These are phyloP conservation scores for Penicillium pulvis DNA, from an alignment of 495 filamentous ascomycete species.

Conservation along the genomic window DNA sequence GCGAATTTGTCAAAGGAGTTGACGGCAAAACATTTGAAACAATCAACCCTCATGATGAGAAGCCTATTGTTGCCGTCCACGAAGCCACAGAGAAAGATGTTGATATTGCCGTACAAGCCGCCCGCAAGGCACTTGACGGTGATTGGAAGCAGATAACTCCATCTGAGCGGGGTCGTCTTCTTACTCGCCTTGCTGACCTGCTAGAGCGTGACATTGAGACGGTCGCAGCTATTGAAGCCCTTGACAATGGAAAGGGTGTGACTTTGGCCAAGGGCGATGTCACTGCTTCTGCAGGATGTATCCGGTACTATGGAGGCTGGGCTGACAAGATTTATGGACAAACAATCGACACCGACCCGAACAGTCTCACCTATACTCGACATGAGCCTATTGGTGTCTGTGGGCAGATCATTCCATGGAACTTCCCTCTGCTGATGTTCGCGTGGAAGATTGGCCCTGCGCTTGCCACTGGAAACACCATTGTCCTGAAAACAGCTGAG, in stretches of 20 bases:
- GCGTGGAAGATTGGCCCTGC: slow-evolving; percentile 15
- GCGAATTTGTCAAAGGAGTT: slow-evolving; percentile 80
- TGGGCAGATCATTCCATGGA: slow-evolving; percentile 94
- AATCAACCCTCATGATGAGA: slow-evolving; percentile 66
- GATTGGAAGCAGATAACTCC: too few relatives aligned
- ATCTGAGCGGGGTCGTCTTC: slow-evolving; percentile 65
- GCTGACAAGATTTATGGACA: too few relatives aligned
- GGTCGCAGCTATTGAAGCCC: slow-evolving; percentile 77
- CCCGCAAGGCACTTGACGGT: slow-evolving; percentile 46
- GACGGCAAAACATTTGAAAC: slow-evolving; percentile 76
- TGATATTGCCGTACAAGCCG: slow-evolving; percentile 79
- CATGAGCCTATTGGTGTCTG: slow-evolving; percentile 67
- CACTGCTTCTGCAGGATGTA: too few relatives aligned
- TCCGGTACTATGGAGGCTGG: too few relatives aligned
- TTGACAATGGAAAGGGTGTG: slow-evolving; percentile 92
- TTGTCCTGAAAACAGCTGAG: slow-evolving; percentile 12
- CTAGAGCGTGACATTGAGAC: slow-evolving; percentile 73
- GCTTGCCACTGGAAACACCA: slow-evolving; percentile 5
- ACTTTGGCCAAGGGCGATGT: slow-evolving; percentile 61
- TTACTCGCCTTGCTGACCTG: slow-evolving; percentile 79
- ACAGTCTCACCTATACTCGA: too few relatives aligned
- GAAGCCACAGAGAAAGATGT: slow-evolving; percentile 87
- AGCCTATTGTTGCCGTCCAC: slow-evolving; percentile 68
- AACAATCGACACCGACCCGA: too few relatives aligned
- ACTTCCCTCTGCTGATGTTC: slow-evolving; percentile 56